Conservation (phyloP, 2,329 filamentous ascomycete genomes). For the Cytospora mali region DNA sequence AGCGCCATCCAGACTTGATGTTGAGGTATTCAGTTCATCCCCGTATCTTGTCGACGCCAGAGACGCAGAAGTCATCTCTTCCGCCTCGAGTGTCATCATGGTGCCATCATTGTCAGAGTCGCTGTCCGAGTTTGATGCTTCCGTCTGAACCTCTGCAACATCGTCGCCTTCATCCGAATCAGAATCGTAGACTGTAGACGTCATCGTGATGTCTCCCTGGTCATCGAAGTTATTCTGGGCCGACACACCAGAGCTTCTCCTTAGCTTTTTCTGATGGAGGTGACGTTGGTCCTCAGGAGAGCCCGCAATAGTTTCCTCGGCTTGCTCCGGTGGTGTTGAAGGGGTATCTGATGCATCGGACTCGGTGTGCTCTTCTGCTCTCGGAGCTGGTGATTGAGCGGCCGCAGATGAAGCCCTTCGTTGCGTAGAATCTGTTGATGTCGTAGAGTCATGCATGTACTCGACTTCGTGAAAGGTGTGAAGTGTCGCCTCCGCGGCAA, state of each 20-base stretch:
- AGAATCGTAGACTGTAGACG: constrained; percentile 78
- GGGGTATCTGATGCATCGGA: constrained; percentile 58
- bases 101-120: constrained; percentile 71
- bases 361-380: constrained; percentile 37
- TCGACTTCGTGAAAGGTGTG: constrained; percentile 97
- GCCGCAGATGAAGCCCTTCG: constrained; percentile 68
- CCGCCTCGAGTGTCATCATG: constrained; percentile 79
- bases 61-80: constrained; percentile 73
- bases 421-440: constrained; percentile 70
- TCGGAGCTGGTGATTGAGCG: constrained; percentile 34
- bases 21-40: constrained; percentile 62
- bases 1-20: constrained; percentile 74
- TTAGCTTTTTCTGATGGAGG: constrained; percentile 61
- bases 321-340: constrained; percentile 64
- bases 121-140: constrained; percentile 49
- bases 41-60: constrained; percentile 62
- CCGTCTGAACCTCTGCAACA: constrained; percentile 57
- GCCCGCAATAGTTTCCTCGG: constrained; percentile 58
- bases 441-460: constrained; percentile 83
- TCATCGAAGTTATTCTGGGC: constrained; percentile 62
- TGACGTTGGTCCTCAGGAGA: constrained; percentile 68
- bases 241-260: constrained; percentile 69
- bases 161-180: constrained; percentile 61
- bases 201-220: constrained; percentile 60
- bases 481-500: constrained; percentile 93